Conservation (phyloP, 768 basidiomycete species). For the Cantharellus cinnabarinus region DNA sequence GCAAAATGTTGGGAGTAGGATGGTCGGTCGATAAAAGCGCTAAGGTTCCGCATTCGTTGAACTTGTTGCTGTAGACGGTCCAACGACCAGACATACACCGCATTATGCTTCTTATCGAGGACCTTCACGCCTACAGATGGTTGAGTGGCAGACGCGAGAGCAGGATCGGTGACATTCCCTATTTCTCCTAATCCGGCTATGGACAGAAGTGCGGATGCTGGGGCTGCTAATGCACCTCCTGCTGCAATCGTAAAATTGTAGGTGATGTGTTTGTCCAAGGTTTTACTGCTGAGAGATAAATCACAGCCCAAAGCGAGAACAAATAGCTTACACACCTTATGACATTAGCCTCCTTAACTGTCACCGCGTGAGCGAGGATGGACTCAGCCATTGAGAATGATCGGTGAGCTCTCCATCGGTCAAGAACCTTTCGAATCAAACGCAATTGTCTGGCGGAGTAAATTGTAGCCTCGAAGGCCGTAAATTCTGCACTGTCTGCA, state of each 20-base stretch:
- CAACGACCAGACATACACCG: slow-evolving; percentile 82
- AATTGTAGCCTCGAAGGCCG: slow-evolving; percentile 57
- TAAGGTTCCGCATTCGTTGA: slow-evolving; percentile 82
- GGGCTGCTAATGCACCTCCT: slow-evolving; percentile 55
- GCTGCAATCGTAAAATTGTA: slow-evolving; percentile 91
- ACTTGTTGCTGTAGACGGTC: slow-evolving; percentile 76
- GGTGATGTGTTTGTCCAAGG: slow-evolving; percentile 65
- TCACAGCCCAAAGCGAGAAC: not conserved
- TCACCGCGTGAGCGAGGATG: slow-evolving; percentile 62
- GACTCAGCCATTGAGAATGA: slow-evolving; percentile 86
- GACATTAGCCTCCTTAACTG: slow-evolving; percentile 86
- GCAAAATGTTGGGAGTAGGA: slow-evolving; percentile 90
- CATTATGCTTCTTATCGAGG: slow-evolving; percentile 67
- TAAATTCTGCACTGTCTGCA: slow-evolving; percentile 37
- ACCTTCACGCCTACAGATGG: slow-evolving; percentile 82
- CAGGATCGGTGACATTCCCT: slow-evolving; percentile 78
- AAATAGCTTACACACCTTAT: slow-evolving; percentile 37
- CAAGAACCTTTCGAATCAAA: slow-evolving; percentile 62
- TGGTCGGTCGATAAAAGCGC: slow-evolving; percentile 76
- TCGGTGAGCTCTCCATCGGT: slow-evolving; percentile 67
- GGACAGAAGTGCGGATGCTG: slow-evolving; percentile 65
- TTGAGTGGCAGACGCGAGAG: slow-evolving; percentile 48
- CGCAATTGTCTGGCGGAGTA: slow-evolving; percentile 68
- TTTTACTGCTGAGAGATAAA: slow-evolving; percentile 33
- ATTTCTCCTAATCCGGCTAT: slow-evolving; percentile 79